Percentiles rank a stretch among this genome's conserved stretches.
Evolutionary conservation across 2,329 filamentous ascomycete genomes (phyloP).

Genomic region (Trichoderma gracile): DNA sequence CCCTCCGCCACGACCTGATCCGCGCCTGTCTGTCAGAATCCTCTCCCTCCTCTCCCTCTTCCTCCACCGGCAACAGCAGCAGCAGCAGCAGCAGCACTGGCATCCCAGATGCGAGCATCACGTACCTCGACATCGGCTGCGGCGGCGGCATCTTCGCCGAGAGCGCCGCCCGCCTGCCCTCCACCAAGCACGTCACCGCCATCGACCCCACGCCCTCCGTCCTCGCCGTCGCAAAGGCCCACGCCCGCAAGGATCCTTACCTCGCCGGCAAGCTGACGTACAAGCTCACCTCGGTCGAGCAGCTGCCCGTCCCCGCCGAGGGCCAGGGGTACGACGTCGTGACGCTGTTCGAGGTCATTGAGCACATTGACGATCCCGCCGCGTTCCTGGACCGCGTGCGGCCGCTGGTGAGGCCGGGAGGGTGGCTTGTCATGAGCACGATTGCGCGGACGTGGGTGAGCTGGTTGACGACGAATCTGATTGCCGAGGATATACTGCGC

Average conservation of each 20-base stretch:
- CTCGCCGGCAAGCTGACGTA: constrained; percentile 69
- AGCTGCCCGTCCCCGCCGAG: constrained; percentile 50
- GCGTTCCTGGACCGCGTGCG: constrained; percentile 72
- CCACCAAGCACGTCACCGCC: constrained; percentile 66
- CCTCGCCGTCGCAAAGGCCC: constrained; percentile 70
- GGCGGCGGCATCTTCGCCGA: constrained; percentile 97
- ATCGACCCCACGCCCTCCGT: constrained; percentile 78
- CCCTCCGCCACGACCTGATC: constrained; percentile 92
- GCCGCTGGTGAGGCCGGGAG: constrained; percentile 80
- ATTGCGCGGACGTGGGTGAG: constrained; percentile 87
- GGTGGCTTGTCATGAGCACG: constrained; percentile 90
- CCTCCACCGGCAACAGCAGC: too few relatives aligned
- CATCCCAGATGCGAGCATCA: constrained; percentile 47
- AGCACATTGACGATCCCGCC: constrained; percentile 79
- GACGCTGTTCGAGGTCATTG: constrained; percentile 89
- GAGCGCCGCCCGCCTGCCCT: constrained; percentile 69
- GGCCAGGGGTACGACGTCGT: constrained; percentile 70
- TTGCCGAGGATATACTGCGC: constrained; percentile 83
- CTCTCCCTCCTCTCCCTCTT: constrained; percentile 43
- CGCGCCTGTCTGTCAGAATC: constrained; percentile 61
- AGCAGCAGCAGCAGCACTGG: neutral
- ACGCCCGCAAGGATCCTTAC: constrained; percentile 72
- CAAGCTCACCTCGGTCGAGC: constrained; percentile 74
- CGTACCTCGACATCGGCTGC: constrained; percentile 90
- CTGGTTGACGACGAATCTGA: constrained; percentile 88